Evolutionary conservation across 2,329 filamentous ascomycete species (phyloP).

Genomic region (Aspergillus candidus): DNA sequence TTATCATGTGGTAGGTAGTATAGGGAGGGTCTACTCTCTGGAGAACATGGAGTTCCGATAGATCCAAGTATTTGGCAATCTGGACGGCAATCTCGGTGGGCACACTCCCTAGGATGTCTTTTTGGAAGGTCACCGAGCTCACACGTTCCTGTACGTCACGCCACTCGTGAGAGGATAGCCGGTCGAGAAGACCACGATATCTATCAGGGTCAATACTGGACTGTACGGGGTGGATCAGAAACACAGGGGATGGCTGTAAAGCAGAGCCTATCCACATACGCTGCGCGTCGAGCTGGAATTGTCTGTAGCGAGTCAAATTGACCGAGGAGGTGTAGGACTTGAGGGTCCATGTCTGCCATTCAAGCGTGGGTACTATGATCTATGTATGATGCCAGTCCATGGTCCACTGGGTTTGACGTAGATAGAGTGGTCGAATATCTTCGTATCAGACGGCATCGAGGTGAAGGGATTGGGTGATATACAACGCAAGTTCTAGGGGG

Average conservation of each 20-base stretch:
- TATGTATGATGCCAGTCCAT: no score
- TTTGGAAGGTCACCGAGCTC: conserved; percentile 19
- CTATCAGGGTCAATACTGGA: conserved; percentile 14
- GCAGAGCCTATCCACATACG: conserved; percentile 7
- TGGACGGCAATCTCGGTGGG: conserved; percentile 29
- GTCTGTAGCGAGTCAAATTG: conserved; percentile 19
- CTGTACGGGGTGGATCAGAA: not conserved
- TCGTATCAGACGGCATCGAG: no score
- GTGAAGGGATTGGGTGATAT: no score
- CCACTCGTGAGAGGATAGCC: conserved; percentile 26
- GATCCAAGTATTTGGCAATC: conserved; percentile 21
- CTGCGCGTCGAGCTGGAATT: conserved; percentile 16
- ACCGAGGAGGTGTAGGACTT: conserved; percentile 5
- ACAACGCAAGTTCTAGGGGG: no score
- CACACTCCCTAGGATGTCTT: conserved; percentile 28
- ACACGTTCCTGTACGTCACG: conserved; percentile 22
- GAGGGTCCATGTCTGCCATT: no score
- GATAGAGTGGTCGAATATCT: no score
- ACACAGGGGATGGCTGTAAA: conserved; percentile 1
- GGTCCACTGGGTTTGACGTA: no score
- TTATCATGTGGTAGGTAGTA: not conserved
- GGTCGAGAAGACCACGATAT: conserved; percentile 22
- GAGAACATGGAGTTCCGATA: conserved; percentile 24
- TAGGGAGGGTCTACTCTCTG: conserved; percentile 20
- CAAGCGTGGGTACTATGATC: no score